These are phyloP conservation scores for Fusarium ramigenum DNA, from an alignment of 2,329 filamentous ascomycete genomes.

Conservation along the genomic window DNA sequence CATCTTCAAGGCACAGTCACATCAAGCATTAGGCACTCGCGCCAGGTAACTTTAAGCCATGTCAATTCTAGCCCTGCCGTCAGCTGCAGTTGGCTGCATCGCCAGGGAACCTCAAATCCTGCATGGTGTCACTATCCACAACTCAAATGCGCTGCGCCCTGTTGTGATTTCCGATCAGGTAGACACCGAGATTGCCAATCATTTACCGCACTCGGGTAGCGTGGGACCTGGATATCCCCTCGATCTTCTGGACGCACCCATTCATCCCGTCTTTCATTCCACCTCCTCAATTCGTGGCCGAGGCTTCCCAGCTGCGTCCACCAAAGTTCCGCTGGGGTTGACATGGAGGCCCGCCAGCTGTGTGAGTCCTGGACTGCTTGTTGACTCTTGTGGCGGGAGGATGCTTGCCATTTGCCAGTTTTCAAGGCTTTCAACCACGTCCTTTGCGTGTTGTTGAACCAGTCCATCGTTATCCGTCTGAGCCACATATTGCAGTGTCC, in stretches of 20 bases:
- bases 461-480: constrained; percentile 74
- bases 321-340: constrained; percentile 41
- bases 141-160: constrained; percentile 18
- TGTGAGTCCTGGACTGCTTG: constrained; percentile 40
- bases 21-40: constrained; percentile 4
- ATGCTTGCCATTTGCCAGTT: constrained; percentile 66
- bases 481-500: constrained; percentile 70
- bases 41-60: background rate
- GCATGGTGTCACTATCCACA: constrained; percentile 29
- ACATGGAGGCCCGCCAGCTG: constrained; percentile 53
- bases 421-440: constrained; percentile 73
- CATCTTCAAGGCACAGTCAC: constrained; percentile 7
- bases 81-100: background rate
- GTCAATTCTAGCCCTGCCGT: background rate
- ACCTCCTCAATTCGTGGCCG: constrained; percentile 68
- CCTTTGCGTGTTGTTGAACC: constrained; percentile 72
- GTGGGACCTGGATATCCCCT: constrained; percentile 4
- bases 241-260: background rate
- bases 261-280: constrained; percentile 55
- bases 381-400: constrained; percentile 49
- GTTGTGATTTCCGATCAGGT: constrained; percentile 32
- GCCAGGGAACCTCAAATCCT: constrained; percentile 7
- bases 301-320: constrained; percentile 40
- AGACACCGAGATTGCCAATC: constrained; percentile 40
- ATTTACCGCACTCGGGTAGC: constrained; percentile 29